Base-by-base conservation (phyloP, 805 yeast genomes). In the Metschnikowia continentalis region DNA sequence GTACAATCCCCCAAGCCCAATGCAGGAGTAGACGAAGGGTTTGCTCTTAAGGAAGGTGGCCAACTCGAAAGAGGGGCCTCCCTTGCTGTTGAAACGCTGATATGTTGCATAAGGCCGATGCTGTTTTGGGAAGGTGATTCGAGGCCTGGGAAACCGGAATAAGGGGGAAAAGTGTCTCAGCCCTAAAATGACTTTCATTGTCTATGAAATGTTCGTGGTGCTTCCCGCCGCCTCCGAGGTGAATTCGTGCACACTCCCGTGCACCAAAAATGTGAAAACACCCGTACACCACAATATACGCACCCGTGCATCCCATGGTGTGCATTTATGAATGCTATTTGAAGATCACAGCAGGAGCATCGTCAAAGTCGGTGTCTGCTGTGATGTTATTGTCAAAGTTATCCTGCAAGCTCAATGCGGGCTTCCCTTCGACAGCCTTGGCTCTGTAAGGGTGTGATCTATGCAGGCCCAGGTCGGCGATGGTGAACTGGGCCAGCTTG, bases 11-110 rank as follows among this genome's bases (percentile, higher is more conserved):
- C 45, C 56, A 17, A 53, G 14, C 1, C 58, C 65, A 11, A 52
- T 58, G 8, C 51, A 48, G 20, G 46, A 30, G 75, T 70, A 64
- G 75, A 79, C 45, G 72, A 61, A 50, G 32, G 58, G 60, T 43
- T 67, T 56, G 50, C 57, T 66, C 38, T 50, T 51, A n/a, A 71
- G 51, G 3, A 69, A 41, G 4, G 48, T 46, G 10, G 49, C 42
- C 26, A 56, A 33, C 32, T 56, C 52, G 26, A 49, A 17, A 13
- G 51, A 39, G 35, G 38, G 32, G 23, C 38, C n/a, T 32, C 15
- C 26, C 39, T 49, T 23, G 39, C 47, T 41, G 35, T 54, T 42
- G 54, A 62, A 64, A 6, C 61, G 54, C 26, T 48, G 51, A 51
- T 63, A 63, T 5, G 57, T 48, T 41, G 67, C 62, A 46, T 56